Conservation (phyloP, 1,284 basidiomycete genomes). For the Ganoderma sp. region DNA sequence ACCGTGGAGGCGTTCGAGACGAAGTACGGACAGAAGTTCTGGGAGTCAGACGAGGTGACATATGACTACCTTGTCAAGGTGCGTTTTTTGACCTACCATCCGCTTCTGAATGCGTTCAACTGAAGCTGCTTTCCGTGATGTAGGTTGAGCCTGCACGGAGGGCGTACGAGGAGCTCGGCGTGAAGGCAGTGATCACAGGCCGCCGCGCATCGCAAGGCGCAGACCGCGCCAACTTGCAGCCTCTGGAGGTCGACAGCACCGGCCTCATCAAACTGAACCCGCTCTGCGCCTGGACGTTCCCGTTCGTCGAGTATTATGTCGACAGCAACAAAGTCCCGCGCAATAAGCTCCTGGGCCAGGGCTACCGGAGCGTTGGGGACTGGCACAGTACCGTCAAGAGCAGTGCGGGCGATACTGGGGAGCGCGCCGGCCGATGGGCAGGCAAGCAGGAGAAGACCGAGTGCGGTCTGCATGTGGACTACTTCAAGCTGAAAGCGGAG, state of each 20-base stretch:
- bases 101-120: background rate
- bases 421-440: constrained; percentile 92
- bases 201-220: constrained; percentile 92
- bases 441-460: constrained; percentile 90
- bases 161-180: constrained; percentile 83
- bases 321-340: constrained; percentile 85
- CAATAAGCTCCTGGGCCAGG: constrained; percentile 88
- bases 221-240: constrained; percentile 82
- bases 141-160: constrained; percentile 93
- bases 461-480: constrained; percentile 93
- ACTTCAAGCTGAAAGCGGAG: constrained; percentile 70
- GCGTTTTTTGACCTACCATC: constrained; percentile 28
- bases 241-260: constrained; percentile 91
- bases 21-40: constrained; percentile 83
- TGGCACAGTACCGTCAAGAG: constrained; percentile 92
- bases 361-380: constrained; percentile 95
- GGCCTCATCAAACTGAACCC: constrained; percentile 97
- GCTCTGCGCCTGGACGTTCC: constrained; percentile 89
- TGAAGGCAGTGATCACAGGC: constrained; percentile 93
- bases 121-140: background rate
- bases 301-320: constrained; percentile 87
- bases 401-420: constrained; percentile 72
- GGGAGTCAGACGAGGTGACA: constrained; percentile 87
- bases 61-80: constrained; percentile 97
- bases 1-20: constrained; percentile 80